Conservation (phyloP, 129 eudicot genomes). For the Flaveria trinervia region DNA sequence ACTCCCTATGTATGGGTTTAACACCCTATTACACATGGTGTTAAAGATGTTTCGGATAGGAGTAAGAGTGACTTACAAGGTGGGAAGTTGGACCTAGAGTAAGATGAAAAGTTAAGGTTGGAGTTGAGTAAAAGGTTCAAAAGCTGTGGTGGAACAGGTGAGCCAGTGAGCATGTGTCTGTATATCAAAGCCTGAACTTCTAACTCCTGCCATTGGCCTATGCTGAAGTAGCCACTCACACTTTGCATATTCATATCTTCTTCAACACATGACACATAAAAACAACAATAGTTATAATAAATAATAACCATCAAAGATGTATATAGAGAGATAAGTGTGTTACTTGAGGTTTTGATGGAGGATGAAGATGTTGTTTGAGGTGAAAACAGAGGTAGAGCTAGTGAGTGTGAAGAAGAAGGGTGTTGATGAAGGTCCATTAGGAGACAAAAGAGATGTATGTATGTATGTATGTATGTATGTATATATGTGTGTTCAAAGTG, state of each 20-base stretch:
- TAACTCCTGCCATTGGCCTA: conserved; percentile 93
- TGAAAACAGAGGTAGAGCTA: conserved; percentile 46
- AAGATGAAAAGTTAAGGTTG: conserved; percentile 41
- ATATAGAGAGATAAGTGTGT: no score
- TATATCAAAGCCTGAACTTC: conserved; percentile 86
- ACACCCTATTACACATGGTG: no score
- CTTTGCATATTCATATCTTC: conserved; percentile 46
- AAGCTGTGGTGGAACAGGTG: conserved; percentile 77
- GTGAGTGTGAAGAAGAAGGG: conserved; percentile 37
- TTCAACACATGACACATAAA: conserved; percentile 7
- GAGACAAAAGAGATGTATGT: conserved; percentile 22
- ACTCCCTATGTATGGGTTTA: no score
- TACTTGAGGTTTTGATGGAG: conserved; percentile 30
- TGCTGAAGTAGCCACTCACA: conserved; percentile 53
- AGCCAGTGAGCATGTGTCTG: conserved; percentile 77
- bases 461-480: no score
- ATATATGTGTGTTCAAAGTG: not conserved
- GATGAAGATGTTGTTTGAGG: conserved; percentile 30
- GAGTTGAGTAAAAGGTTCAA: conserved; percentile 66
- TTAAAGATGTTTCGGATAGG: not conserved
- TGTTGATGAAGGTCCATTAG: conserved; percentile 59
- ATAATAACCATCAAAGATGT: not conserved
- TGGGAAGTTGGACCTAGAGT: conserved; percentile 50
- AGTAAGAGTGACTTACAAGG: conserved; percentile 53
- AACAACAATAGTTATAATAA: not conserved